Evolutionary conservation across 352 stramenopile genomes (phyloP), one percentile per base, ranked within the genome.

Genomic region (Pythium insidiosum): DNA sequence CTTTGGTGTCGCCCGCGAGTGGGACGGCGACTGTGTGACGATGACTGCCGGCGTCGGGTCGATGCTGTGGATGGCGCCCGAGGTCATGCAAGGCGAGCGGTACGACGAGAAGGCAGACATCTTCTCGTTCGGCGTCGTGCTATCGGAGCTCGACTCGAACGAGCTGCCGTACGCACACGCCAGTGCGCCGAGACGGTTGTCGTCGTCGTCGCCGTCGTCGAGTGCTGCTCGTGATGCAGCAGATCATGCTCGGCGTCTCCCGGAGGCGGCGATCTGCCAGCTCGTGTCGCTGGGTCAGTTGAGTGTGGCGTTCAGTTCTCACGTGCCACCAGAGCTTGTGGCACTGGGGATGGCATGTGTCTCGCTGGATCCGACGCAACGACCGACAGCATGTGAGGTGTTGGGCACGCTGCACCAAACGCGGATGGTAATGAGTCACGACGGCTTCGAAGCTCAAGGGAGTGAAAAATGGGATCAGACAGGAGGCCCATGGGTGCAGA

Each of bases 61-160:
- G n/a, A n/a, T n/a, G n/a, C n/a, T n/a, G n/a, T n/a, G n/a, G n/a
- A n/a, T n/a, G n/a, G n/a, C n/a, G n/a, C n/a, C n/a, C n/a, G n/a
- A n/a, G n/a, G n/a, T n/a, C n/a, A n/a, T n/a, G 1, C 53, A 50
- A 2, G 66, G 60, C n/a, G 54, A 73, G 9, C 59, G 40, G 10
- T 77, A 73, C 51, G 30, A 71, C 43, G 50, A 63, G 3, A 73
- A 63, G 21, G 66, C 66, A 31, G 66, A 73, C 37, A 63, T 70
- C n/a, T 72, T 70, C 45, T 68, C 59, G 38, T 70, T 73, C 19
- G 59, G 63, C 5, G 47, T 73, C 5, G 52, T 73, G 16, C 31
- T 73, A 9, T 62, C 59, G 0, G 63, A 73, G 38, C 13, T 73
- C 35, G 63, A 73, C 35, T 62, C 48, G 21, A 52, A 66, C 13